A percentile compares a stretch with the other conserved stretches of the same genome.
phyloP scores from a whole-genome alignment of 495 filamentous ascomycete genomes.

The Hypoxylon fragiforme region DNA sequence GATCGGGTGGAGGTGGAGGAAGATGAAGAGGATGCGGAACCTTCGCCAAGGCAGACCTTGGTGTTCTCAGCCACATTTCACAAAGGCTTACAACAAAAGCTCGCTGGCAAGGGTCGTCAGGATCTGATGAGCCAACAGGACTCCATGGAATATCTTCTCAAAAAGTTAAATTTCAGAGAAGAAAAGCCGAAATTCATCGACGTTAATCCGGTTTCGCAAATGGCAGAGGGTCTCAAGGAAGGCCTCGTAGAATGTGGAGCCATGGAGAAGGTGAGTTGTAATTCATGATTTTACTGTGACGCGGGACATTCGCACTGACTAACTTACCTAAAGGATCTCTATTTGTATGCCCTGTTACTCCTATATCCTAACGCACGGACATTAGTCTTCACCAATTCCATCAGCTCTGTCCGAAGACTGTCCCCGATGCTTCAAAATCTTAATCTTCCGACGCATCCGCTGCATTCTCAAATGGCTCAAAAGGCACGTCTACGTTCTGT shows the following conservation, averaged over 20 bases:
- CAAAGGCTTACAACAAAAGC: conserved; percentile 83
- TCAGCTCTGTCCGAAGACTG: conserved; percentile 86
- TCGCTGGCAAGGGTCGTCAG: conserved; percentile 73
- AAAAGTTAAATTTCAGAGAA: conserved; percentile 84
- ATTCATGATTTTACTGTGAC: too few relatives aligned
- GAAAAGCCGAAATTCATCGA: conserved; percentile 88
- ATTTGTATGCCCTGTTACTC: conserved; percentile 84
- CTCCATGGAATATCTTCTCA: conserved; percentile 89
- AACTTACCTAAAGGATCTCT: conserved; percentile 92
- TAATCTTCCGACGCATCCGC: conserved; percentile 70
- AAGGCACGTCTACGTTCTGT: conserved; percentile 93
- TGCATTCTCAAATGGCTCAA: conserved; percentile 94
- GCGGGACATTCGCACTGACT: too few relatives aligned
- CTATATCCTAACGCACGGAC: conserved; percentile 78
- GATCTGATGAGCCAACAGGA: conserved; percentile 70
- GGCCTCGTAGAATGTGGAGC: conserved; percentile 88
- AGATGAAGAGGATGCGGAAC: conserved; percentile 30
- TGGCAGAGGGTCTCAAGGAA: conserved; percentile 84
- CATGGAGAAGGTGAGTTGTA: conserved; percentile 74
- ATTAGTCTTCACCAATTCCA: conserved; percentile 93
- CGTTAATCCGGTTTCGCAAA: conserved; percentile 81
- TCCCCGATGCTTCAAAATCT: conserved; percentile 84
- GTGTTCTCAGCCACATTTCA: conserved; percentile 98
- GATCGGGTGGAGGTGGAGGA: conserved; percentile 57
- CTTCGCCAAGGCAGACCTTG: conserved; percentile 73